Percentiles rank a stretch among this genome's conserved stretches.
Conservation (phyloP, 2,329 filamentous ascomycete species). For the Penicillium sumatraense region DNA sequence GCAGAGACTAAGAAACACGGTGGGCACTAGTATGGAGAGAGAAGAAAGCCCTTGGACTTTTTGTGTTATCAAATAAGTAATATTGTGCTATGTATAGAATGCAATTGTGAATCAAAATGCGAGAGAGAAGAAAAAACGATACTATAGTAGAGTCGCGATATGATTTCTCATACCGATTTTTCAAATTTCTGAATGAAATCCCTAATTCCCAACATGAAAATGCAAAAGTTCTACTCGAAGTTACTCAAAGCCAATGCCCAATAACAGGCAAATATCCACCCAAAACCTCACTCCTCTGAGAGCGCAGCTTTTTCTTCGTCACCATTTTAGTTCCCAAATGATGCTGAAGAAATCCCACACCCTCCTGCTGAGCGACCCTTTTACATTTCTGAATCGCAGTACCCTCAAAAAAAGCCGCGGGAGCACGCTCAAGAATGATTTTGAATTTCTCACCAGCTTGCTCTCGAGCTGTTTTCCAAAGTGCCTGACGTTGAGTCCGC, state of each 20-base stretch:
- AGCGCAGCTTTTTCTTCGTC: not conserved
- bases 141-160: too few species aligned
- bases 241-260: too few species aligned
- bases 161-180: too few species aligned
- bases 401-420: not conserved
- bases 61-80: not conserved
- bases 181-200: too few species aligned
- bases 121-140: too few species aligned
- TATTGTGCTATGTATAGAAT: not conserved
- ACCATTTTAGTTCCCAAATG: not conserved
- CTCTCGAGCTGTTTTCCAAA: not conserved
- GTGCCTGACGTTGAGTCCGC: not conserved
- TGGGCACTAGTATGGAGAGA: not conserved
- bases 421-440: not conserved
- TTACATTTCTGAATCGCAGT: not conserved
- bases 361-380: not conserved
- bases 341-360: not conserved
- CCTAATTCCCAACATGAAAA: too few species aligned
- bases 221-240: too few species aligned
- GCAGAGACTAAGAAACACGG: conserved; percentile 24
- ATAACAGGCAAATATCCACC: not conserved
- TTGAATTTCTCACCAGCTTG: not conserved
- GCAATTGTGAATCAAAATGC: not conserved
- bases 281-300: not conserved
- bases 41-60: not conserved